These are phyloP conservation scores for Aegilops bicornis DNA, from an alignment of 176 grass and related monocot species.

Conservation along the genomic window DNA sequence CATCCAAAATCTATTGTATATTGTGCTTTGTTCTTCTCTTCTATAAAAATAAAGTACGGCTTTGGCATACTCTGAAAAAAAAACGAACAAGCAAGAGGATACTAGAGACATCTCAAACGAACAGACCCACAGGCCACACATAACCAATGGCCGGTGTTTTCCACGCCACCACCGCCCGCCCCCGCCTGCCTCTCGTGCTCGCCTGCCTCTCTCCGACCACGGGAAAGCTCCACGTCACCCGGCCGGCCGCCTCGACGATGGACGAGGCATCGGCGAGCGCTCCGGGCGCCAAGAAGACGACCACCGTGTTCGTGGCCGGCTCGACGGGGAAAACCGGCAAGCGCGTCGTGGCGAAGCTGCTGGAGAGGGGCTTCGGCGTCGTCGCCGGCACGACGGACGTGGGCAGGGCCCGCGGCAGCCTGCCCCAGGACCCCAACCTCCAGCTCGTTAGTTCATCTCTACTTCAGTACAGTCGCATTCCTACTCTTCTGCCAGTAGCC, in stretches of 20 bases:
- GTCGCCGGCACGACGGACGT: constrained; percentile 57
- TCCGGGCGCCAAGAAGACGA: constrained; percentile 34
- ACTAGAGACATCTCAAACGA: neutral
- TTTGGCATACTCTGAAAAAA: too few species aligned
- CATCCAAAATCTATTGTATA: too few species aligned
- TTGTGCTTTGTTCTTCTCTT: too few species aligned
- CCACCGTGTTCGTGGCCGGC: constrained; percentile 66
- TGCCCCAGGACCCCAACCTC: constrained; percentile 52
- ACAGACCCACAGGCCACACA: neutral
- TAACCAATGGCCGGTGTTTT: constrained; percentile 30
- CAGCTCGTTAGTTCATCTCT: constrained; percentile 53
- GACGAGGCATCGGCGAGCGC: constrained; percentile 22
- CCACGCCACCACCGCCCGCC: constrained; percentile 8
- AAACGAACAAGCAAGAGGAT: neutral
- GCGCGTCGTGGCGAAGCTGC: constrained; percentile 63
- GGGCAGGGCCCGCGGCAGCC: constrained; percentile 31
- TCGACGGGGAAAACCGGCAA: constrained; percentile 70
- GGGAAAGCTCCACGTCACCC: constrained; percentile 21
- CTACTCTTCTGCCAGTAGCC: neutral
- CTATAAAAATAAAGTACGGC: too few species aligned
- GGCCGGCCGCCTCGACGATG: constrained; percentile 32
- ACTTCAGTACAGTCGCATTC: neutral
- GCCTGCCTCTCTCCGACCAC: constrained; percentile 3
- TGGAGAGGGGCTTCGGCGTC: constrained; percentile 53
- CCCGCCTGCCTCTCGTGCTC: neutral